Percentiles rank a stretch among this genome's conserved stretches.
These are phyloP conservation scores for Trichoderma virens DNA, from an alignment of 495 filamentous ascomycete genomes.

Conservation along the genomic window DNA sequence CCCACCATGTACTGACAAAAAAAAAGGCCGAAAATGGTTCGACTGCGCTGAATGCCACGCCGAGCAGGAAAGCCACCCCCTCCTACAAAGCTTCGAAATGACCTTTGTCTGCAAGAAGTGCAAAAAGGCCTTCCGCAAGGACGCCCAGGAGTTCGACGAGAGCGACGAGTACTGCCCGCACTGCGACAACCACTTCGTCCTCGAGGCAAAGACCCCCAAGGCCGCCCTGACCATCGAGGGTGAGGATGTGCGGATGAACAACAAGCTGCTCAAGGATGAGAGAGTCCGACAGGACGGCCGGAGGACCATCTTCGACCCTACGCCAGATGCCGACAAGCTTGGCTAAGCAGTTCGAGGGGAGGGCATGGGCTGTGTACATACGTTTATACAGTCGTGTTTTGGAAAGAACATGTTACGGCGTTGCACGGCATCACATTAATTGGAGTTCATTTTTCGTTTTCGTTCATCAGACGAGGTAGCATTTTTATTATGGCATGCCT, in stretches of 20 bases:
- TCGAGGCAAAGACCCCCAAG: slow-evolving; percentile 79
- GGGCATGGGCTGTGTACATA: background rate
- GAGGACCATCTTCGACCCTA: slow-evolving; percentile 65
- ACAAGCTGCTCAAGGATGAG: slow-evolving; percentile 90
- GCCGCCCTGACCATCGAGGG: slow-evolving; percentile 76
- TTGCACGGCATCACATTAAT: background rate
- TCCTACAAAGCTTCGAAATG: slow-evolving; percentile 79
- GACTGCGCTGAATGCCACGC: slow-evolving; percentile 94
- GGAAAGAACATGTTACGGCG: slow-evolving; percentile 1
- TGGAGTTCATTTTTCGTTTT: background rate
- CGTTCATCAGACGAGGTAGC: background rate
- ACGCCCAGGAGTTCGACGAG: slow-evolving; percentile 84
- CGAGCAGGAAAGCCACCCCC: slow-evolving; percentile 66
- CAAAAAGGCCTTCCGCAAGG: slow-evolving; percentile 94
- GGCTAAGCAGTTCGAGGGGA: slow-evolving; percentile 43
- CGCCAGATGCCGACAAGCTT: slow-evolving; percentile 63
- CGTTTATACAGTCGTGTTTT: background rate
- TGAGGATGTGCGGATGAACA: slow-evolving; percentile 77
- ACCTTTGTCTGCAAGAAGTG: slow-evolving; percentile 97
- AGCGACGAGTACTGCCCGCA: slow-evolving; percentile 99
- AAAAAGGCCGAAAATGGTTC: slow-evolving; percentile 86
- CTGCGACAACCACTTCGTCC: slow-evolving; percentile 96
- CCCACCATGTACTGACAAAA: background rate
- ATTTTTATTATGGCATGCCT: background rate
- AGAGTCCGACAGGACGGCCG: slow-evolving; percentile 56